Conservation (phyloP, 192 early-diverging fungal species). For the Coemansia sp. region DNA sequence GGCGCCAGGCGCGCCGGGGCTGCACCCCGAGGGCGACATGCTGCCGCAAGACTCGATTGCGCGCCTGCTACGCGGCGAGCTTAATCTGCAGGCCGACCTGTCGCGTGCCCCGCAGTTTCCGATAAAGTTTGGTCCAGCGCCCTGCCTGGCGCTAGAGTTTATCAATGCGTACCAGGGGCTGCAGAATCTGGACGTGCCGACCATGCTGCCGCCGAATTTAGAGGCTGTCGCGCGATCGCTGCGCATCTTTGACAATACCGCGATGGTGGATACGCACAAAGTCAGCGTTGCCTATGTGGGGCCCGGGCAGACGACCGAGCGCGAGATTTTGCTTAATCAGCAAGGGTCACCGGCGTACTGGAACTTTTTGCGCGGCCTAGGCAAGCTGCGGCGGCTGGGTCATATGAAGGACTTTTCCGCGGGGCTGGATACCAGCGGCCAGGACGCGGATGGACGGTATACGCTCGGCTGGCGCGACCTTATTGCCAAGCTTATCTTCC, state of each 20-base stretch:
- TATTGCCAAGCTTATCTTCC: conserved; percentile 87
- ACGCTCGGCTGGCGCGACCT: conserved; percentile 81
- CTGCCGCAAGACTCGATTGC: conserved; percentile 34
- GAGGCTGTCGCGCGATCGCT: conserved; percentile 75
- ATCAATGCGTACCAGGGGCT: conserved; percentile 69
- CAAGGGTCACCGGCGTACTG: conserved; percentile 87
- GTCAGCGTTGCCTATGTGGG: conserved; percentile 93
- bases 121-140: conserved; percentile 35
- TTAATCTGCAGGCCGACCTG: conserved; percentile 12
- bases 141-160: conserved; percentile 49
- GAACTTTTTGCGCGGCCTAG: conserved; percentile 79
- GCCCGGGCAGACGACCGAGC: conserved; percentile 78
- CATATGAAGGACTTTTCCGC: conserved; percentile 77
- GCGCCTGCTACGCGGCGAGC: conserved; percentile 40
- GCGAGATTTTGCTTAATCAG: conserved; percentile 83
- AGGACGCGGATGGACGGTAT: conserved; percentile 82
- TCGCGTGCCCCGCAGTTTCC: conserved; percentile 20
- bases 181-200: conserved; percentile 55
- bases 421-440: conserved; percentile 76
- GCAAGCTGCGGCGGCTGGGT: conserved; percentile 66
- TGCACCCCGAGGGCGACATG: conserved; percentile 10
- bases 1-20: not conserved
- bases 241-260: conserved; percentile 80
- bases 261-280: conserved; percentile 93
- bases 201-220: conserved; percentile 65